These are phyloP conservation scores for Forsythia viridissima DNA, from an alignment of 257 asterid species.

Conservation along the genomic window DNA sequence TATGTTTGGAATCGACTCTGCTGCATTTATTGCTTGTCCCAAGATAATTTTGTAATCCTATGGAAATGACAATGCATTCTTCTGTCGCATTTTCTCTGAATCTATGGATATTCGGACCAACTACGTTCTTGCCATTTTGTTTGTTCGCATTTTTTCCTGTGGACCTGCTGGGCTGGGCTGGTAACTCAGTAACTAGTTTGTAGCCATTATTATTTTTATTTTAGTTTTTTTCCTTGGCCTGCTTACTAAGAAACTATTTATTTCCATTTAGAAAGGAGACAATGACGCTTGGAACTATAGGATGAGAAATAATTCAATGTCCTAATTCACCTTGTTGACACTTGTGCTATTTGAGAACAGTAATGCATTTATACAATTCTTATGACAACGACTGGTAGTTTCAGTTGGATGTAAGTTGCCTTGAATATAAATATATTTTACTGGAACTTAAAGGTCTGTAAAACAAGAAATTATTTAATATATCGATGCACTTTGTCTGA, in stretches of 20 bases:
- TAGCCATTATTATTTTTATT: not conserved
- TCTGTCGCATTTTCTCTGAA: not conserved
- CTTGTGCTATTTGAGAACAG: no score
- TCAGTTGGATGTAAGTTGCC: no score
- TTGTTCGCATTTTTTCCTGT: no score
- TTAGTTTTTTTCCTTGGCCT: not conserved
- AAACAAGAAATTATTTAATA: no score
- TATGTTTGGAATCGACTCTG: not conserved
- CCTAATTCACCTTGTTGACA: no score
- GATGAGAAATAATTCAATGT: not conserved
- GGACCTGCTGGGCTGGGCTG: not conserved
- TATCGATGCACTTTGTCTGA: no score
- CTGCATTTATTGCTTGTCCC: not conserved
- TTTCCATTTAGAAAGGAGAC: not conserved
- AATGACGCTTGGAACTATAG: not conserved
- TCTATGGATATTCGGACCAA: not conserved
- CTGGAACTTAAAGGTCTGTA: no score
- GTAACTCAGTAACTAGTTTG: not conserved
- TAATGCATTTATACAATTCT: no score
- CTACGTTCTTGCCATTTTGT: not conserved
- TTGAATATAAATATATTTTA: no score
- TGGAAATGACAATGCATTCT: not conserved
- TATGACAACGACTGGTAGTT: no score
- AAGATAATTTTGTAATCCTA: not conserved
- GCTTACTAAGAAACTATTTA: not conserved